Evolutionary conservation across 2,329 filamentous ascomycete genomes (phyloP).

Genomic region (Diaporthe sp.): DNA sequence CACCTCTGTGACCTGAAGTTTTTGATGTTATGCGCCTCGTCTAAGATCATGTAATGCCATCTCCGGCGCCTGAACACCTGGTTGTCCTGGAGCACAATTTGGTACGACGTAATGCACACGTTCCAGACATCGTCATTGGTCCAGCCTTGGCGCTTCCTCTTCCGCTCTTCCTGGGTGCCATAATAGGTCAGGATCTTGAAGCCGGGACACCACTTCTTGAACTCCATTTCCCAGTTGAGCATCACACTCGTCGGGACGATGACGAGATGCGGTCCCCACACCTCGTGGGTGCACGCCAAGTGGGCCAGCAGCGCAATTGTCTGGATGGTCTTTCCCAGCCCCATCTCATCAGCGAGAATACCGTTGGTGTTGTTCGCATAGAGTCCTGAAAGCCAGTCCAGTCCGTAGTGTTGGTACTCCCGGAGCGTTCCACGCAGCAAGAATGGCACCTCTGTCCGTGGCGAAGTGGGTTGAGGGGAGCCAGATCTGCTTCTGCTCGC

Average conservation of each 20-base stretch:
- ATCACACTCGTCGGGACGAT: constrained; percentile 98
- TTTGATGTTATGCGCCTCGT: constrained; percentile 99
- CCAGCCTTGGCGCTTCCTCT: constrained; percentile 92
- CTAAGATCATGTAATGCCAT: constrained; percentile 98
- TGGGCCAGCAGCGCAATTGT: constrained; percentile 95
- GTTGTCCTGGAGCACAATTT: constrained; percentile 93
- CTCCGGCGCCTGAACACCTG: constrained; percentile 91
- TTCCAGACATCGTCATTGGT: constrained; percentile 95
- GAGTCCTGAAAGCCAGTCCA: constrained; percentile 95
- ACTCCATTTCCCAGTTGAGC: constrained; percentile 99
- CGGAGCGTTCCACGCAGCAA: constrained; percentile 89
- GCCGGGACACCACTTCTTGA: constrained; percentile 98
- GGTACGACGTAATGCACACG: constrained; percentile 97
- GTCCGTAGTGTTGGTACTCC: constrained; percentile 96
- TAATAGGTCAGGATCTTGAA: constrained; percentile 99
- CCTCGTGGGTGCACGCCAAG: constrained; percentile 87
- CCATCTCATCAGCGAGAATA: constrained; percentile 98
- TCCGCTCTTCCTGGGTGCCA: constrained; percentile 91
- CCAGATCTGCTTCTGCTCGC: constrained; percentile 48
- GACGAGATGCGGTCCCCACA: constrained; percentile 96
- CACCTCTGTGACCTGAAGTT: constrained; percentile 98
- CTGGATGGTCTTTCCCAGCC: constrained; percentile 97
- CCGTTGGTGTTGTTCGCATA: constrained; percentile 95
- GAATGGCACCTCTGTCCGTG: constrained; percentile 82
- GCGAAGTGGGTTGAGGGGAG: constrained; percentile 51